These are phyloP conservation scores for Rhynchospora tenuis DNA, from an alignment of 176 grass and related monocot genomes.

Conservation along the genomic window DNA sequence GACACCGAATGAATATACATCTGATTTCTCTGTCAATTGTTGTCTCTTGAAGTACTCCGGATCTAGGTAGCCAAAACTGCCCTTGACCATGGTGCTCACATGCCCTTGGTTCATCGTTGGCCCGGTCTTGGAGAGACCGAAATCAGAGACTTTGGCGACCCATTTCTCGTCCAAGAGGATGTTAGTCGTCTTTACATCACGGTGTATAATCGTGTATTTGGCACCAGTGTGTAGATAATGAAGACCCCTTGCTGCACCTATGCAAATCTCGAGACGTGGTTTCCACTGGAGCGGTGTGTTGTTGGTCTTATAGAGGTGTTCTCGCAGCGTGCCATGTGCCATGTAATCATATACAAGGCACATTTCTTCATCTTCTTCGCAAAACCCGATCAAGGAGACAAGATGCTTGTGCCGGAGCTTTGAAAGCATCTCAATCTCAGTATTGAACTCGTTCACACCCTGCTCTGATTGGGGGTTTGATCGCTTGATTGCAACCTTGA, in stretches of 20 bases:
- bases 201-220: slow-evolving; percentile 93
- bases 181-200: slow-evolving; percentile 94
- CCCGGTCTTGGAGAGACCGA: slow-evolving; percentile 81
- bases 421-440: slow-evolving; percentile 94
- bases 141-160: slow-evolving; percentile 89
- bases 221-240: slow-evolving; percentile 93
- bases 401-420: slow-evolving; percentile 87
- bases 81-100: slow-evolving; percentile 90
- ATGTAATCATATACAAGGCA: slow-evolving; percentile 83
- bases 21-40: slow-evolving; percentile 84
- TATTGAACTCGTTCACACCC: slow-evolving; percentile 76
- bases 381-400: slow-evolving; percentile 84
- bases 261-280: slow-evolving; percentile 71
- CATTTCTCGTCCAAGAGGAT: slow-evolving; percentile 73
- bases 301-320: slow-evolving; percentile 72
- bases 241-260: slow-evolving; percentile 64
- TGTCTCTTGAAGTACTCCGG: slow-evolving; percentile 85
- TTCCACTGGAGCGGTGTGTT: slow-evolving; percentile 65
- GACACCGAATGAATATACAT: slow-evolving; percentile 85
- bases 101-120: slow-evolving; percentile 66
- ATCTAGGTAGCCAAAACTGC: slow-evolving; percentile 87
- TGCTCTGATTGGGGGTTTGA: slow-evolving; percentile 81
- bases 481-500: slow-evolving; percentile 73
- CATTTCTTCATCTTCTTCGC: slow-evolving; percentile 76
- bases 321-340: slow-evolving; percentile 69